A percentile compares a stretch with the other conserved stretches of the same genome.
These are phyloP conservation scores for Lolium multiflorum DNA, from an alignment of 176 grass and related monocot species.

Conservation along the genomic window DNA sequence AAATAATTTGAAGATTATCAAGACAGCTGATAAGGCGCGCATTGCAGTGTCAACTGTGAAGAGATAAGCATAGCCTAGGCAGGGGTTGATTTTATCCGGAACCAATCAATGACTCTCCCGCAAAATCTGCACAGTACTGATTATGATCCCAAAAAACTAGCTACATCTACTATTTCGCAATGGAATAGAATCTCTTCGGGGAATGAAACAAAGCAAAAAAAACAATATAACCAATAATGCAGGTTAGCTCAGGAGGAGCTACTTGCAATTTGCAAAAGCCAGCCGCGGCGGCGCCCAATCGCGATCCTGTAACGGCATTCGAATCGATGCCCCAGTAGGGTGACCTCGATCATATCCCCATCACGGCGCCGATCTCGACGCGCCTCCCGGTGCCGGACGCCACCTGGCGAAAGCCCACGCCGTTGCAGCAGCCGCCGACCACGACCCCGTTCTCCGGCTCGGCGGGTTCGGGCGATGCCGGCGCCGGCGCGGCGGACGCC, in stretches of 20 bases:
- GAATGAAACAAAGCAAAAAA: neutral
- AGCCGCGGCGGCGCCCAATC: neutral
- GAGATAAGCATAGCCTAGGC: neutral
- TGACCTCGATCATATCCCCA: slow-evolving; percentile 46
- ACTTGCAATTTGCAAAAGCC: slow-evolving; percentile 15
- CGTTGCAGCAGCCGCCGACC: neutral
- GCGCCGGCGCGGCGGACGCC: neutral
- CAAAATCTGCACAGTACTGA: slow-evolving; percentile 23
- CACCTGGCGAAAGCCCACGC: slow-evolving; percentile 24
- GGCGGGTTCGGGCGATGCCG: neutral
- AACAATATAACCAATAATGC: neutral
- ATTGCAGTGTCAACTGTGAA: neutral
- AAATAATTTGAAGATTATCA: neutral
- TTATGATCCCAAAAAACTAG: neutral
- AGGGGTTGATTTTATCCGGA: neutral
- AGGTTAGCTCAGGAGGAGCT: neutral
- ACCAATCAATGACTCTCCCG: neutral
- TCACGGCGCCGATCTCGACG: slow-evolving; percentile 39
- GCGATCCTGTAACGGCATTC: neutral
- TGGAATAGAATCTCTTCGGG: neutral
- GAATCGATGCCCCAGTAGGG: too few relatives aligned
- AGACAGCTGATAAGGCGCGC: neutral
- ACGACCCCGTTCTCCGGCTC: neutral
- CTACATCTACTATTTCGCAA: slow-evolving; percentile 9
- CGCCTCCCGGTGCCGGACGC: neutral